Conservation (phyloP, 495 filamentous ascomycete species). For the Cercophora sp. region DNA sequence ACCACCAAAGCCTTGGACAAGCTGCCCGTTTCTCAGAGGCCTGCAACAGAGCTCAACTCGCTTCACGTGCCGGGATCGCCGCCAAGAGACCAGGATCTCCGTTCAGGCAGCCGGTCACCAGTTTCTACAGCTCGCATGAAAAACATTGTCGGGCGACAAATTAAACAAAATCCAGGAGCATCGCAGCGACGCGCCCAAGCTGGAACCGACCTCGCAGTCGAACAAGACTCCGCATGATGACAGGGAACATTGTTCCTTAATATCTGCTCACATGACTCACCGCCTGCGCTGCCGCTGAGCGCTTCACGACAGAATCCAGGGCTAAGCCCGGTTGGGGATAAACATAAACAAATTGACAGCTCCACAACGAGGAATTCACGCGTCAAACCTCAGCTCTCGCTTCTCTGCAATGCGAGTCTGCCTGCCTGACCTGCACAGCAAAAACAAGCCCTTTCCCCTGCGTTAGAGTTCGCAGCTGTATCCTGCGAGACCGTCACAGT, state of each 20-base stretch:
- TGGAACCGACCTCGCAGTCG: too few species aligned
- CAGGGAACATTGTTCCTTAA: too few species aligned
- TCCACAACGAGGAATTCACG: neutral
- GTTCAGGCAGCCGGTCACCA: too few species aligned
- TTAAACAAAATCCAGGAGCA: neutral
- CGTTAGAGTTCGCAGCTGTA: neutral
- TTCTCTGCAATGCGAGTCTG: neutral
- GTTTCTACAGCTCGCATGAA: neutral
- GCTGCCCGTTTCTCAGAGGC: too few species aligned
- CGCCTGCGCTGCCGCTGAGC: neutral
- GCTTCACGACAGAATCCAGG: neutral
- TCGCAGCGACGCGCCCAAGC: too few species aligned
- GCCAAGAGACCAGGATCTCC: too few species aligned
- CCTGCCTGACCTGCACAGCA: too few species aligned
- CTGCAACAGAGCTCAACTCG: too few species aligned
- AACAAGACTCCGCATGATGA: too few species aligned
- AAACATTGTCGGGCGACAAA: neutral
- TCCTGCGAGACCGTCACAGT: neutral
- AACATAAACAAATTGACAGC: conserved; percentile 1
- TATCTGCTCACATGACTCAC: neutral
- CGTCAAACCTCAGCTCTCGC: neutral
- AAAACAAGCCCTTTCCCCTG: neutral
- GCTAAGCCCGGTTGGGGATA: neutral
- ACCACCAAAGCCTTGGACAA: too few species aligned
- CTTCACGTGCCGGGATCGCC: neutral